phyloP scores from a whole-genome alignment of 2,329 filamentous ascomycete species.

The Pseudogymnoascus sp. region DNA sequence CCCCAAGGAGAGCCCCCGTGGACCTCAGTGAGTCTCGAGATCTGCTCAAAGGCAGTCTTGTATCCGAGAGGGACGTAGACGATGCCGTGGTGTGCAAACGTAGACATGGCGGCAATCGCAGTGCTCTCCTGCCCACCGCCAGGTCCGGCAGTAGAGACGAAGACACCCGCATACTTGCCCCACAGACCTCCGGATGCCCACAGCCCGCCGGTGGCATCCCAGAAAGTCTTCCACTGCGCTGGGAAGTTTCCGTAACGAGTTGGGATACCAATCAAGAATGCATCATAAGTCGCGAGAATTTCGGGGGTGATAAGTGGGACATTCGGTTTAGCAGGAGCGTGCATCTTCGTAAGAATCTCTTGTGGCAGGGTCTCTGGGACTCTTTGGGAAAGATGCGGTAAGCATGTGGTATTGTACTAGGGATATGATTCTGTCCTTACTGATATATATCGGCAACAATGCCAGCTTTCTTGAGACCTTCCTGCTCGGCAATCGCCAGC shows the following conservation, averaged over 20 bases:
- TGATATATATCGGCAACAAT: constrained; percentile 76
- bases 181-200: constrained; percentile 70
- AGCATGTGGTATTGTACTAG: constrained; percentile 11
- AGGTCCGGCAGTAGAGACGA: constrained; percentile 73
- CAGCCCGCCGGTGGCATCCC: constrained; percentile 77
- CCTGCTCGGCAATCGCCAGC: constrained; percentile 83
- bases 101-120: constrained; percentile 74
- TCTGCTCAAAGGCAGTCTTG: constrained; percentile 62
- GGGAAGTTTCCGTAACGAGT: constrained; percentile 97
- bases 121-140: constrained; percentile 95
- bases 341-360: constrained; percentile 83
- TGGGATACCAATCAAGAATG: constrained; percentile 85
- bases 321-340: constrained; percentile 69
- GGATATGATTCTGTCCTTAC: constrained; percentile 35
- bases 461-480: constrained; percentile 79
- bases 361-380: constrained; percentile 76
- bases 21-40: constrained; percentile 67
- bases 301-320: constrained; percentile 53
- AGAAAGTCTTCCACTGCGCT: constrained; percentile 87
- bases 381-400: constrained; percentile 31
- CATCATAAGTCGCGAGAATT: constrained; percentile 69
- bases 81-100: constrained; percentile 85
- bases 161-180: constrained; percentile 87
- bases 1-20: constrained; percentile 89
- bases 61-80: constrained; percentile 95